A percentile compares a stretch with the other conserved stretches of the same genome.
Evolutionary conservation across 2,329 filamentous ascomycete genomes (phyloP).

Genomic region (Sporothrix mexicana): DNA sequence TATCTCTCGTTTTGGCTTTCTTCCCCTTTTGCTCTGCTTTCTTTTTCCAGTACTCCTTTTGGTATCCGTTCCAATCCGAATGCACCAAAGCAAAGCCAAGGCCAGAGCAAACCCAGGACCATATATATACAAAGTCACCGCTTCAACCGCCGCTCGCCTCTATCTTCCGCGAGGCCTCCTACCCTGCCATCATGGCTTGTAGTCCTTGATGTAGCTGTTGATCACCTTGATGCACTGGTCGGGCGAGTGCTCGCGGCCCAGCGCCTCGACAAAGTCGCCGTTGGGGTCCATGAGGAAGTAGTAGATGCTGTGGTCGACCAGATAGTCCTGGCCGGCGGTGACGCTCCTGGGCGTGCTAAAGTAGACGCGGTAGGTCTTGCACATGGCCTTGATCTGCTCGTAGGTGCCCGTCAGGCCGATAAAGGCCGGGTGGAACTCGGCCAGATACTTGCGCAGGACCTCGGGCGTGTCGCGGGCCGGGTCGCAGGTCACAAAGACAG

Average conservation of each 20-base stretch:
- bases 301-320: constrained; percentile 99
- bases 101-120: too few species aligned
- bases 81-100: constrained; percentile 4
- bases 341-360: constrained; percentile 91
- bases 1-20: background rate
- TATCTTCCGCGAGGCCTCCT: background rate
- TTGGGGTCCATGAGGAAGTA: constrained; percentile 99
- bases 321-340: constrained; percentile 91
- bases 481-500: constrained; percentile 95
- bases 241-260: constrained; percentile 92
- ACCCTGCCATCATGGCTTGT: constrained; percentile 42
- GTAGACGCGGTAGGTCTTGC: constrained; percentile 96
- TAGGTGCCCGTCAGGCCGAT: constrained; percentile 92
- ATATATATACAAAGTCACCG: constrained; percentile 6
- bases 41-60: background rate
- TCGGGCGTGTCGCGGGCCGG: constrained; percentile 87
- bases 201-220: constrained; percentile 77
- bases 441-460: constrained; percentile 82
- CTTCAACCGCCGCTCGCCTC: background rate
- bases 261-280: constrained; percentile 95
- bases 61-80: constrained; percentile 7
- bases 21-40: background rate
- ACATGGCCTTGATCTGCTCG: constrained; percentile 90
- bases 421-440: constrained; percentile 87
- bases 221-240: constrained; percentile 85